These are phyloP conservation scores for Casaregolazyma suthepensis DNA, from an alignment of 1,139 yeast genomes.

Conservation along the genomic window DNA sequence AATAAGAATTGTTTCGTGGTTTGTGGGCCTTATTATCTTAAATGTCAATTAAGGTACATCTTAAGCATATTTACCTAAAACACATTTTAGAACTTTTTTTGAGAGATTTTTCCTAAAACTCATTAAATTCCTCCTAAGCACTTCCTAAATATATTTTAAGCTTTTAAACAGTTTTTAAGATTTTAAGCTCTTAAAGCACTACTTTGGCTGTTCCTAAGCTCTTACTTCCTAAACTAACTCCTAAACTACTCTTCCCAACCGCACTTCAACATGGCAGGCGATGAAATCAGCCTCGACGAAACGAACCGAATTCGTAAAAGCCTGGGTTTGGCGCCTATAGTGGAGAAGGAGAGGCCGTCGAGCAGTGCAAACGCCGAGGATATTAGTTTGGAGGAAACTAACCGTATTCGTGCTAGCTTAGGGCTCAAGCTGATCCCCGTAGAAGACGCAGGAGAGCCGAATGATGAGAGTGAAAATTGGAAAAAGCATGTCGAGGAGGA, in stretches of 20 bases:
- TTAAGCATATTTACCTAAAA: no score
- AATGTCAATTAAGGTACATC: no score
- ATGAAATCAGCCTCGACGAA: conserved; percentile 27
- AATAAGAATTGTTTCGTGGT: no score
- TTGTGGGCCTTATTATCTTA: no score
- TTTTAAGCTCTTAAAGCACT: no score
- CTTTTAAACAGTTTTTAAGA: no score
- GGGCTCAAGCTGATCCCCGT: conserved; percentile 34
- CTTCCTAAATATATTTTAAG: no score
- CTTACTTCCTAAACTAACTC: background rate
- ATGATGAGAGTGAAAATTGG: conserved; percentile 31
- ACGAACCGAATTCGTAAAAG: conserved; percentile 32
- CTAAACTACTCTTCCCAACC: background rate
- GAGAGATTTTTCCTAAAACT: no score
- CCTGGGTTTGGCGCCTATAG: conserved; percentile 34
- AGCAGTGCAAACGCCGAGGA: background rate
- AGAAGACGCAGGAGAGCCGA: conserved; percentile 14
- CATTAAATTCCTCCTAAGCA: no score
- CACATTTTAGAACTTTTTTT: no score
- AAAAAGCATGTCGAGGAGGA: conserved; percentile 21
- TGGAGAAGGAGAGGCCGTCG: conserved; percentile 4
- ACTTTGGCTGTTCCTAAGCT: background rate
- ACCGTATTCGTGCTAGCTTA: conserved; percentile 29
- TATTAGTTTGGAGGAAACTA: conserved; percentile 34
- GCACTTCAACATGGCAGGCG: conserved; percentile 7